phyloP scores from a whole-genome alignment of 2,329 filamentous ascomycete genomes.

The Tolypocladium ophioglossoides region DNA sequence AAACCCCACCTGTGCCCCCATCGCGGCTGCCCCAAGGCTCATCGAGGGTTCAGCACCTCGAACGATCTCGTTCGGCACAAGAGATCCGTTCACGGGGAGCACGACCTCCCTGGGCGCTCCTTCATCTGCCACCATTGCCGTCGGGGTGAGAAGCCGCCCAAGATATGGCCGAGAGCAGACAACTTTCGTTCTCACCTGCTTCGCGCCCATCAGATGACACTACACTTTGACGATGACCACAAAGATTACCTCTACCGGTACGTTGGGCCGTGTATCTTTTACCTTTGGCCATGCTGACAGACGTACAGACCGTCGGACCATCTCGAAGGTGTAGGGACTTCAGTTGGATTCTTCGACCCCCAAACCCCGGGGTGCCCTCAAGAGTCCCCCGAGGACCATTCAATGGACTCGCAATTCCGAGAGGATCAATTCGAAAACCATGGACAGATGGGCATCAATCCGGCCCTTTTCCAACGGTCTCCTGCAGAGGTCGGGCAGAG shows the following conservation, averaged over 20 bases:
- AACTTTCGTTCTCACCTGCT: conserved; percentile 77
- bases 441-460: not conserved
- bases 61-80: conserved; percentile 79
- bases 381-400: conserved; percentile 5
- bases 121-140: conserved; percentile 1
- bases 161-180: conserved; percentile 71
- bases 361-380: conserved; percentile 5
- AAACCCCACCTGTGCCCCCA: conserved; percentile 56
- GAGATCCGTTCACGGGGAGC: conserved; percentile 56
- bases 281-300: not conserved
- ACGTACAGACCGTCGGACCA: not conserved
- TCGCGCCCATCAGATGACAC: conserved; percentile 47
- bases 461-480: not conserved
- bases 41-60: conserved; percentile 61
- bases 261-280: not conserved
- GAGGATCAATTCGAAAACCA: not conserved
- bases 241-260: conserved; percentile 19
- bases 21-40: conserved; percentile 40
- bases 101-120: conserved; percentile 11
- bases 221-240: conserved; percentile 27
- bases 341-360: conserved; percentile 11
- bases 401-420: not conserved
- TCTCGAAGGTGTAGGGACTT: conserved; percentile 13
- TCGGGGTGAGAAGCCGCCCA: conserved; percentile 24
- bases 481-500: not conserved